Conservation (phyloP, 345 rosid genomes). For the Boechera stricta region DNA sequence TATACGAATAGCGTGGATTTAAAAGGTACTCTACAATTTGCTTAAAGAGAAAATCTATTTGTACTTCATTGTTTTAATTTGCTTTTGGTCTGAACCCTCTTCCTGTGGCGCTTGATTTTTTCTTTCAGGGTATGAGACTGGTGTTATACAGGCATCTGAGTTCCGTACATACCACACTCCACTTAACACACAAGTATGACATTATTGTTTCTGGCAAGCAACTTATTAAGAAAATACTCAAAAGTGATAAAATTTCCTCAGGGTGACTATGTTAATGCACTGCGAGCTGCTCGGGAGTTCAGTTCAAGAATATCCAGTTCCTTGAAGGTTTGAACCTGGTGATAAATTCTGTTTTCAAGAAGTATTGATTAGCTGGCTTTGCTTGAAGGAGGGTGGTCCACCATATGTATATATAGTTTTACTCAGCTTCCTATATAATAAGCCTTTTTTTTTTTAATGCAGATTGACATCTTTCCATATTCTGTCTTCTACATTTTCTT, state of each 20-base stretch:
- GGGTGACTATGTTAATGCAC: constrained; percentile 83
- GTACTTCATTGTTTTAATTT: constrained; percentile 16
- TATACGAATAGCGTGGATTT: constrained; percentile 83
- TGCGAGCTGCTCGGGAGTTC: constrained; percentile 89
- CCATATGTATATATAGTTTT: constrained; percentile 24
- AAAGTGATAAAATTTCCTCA: constrained; percentile 45
- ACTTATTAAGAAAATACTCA: constrained; percentile 19
- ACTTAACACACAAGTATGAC: constrained; percentile 77
- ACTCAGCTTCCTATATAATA: constrained; percentile 38
- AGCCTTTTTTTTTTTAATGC: constrained; percentile 42
- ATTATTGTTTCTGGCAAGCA: constrained; percentile 18
- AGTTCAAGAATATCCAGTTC: constrained; percentile 73
- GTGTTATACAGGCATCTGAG: constrained; percentile 85
- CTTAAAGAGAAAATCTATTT: constrained; percentile 22
- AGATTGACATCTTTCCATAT: constrained; percentile 91
- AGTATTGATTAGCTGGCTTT: constrained; percentile 26
- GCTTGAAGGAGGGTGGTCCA: constrained; percentile 23
- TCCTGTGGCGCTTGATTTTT: constrained; percentile 14
- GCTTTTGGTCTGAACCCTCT: constrained; percentile 56
- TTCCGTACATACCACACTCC: constrained; percentile 97
- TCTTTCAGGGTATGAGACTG: constrained; percentile 75
- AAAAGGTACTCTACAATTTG: constrained; percentile 52
- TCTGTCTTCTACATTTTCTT: constrained; percentile 94
- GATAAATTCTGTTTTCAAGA: constrained; percentile 13
- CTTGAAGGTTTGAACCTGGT: constrained; percentile 61